Evolutionary conservation across 139 green algal species (phyloP), one percentile per base, ranked within the genome.

Genomic region (Tetratostichococcus sp.): DNA sequence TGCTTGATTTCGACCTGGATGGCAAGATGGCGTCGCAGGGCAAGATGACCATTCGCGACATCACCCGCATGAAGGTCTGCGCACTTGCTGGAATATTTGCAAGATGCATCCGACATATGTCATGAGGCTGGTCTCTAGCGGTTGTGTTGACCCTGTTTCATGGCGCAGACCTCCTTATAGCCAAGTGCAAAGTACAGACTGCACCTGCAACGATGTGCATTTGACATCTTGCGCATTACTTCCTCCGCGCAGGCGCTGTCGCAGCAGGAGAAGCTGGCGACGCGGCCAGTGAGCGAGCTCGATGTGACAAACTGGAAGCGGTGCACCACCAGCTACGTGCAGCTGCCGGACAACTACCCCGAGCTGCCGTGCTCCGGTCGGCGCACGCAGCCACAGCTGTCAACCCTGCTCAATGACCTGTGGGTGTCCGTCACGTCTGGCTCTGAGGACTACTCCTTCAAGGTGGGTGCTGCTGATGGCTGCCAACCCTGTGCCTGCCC

Each of bases 371-470:
- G 65, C 71, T 86, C 65, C 32, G 76, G 83, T 17, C 88, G 87
- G 67, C 50, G 50, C 50, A 26, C 4, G 11, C 22, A 62, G 11
- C 85, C 71, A 5, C 39, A 77, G 17, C 71, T 95, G 30, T 77
- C 73, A 2, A 67, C 72, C 2, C 71, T 97, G 30, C 84, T 98
- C 16, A 98, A 99, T 76, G 88, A 98, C 75, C 76, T 86, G 30
- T 97, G 92, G 85, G 94, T 98, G 66, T 92, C 85, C 19, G 94
- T 99, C 35, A 98, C 96, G 65, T 95, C 87, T n/a, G 95, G 95
- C 43, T 93, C 86, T 30, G 93, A 97, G 79, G 92, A 96, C 80
- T 93, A 94, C 83, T 90, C 85, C 22, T 97, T 97, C 86, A 96
- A 94, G 82, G 79, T 87, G 31, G 8, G 65, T n/a, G 17, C 8